A percentile compares a stretch with the other conserved stretches of the same genome.
These are phyloP conservation scores for Aspergillus bertholletiae DNA, from an alignment of 495 filamentous ascomycete species.

Conservation along the genomic window DNA sequence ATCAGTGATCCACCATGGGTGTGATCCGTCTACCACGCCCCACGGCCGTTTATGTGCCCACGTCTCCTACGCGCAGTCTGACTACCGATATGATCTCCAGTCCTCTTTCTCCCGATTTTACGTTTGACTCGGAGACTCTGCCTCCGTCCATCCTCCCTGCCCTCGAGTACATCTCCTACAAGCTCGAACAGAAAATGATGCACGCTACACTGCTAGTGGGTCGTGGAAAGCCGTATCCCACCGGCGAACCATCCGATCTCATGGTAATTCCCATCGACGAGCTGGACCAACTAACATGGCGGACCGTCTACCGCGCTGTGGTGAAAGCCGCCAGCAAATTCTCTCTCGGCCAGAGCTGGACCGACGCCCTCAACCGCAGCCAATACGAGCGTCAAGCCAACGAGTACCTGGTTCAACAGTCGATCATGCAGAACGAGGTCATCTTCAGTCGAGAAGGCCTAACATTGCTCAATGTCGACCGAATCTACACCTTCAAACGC, in stretches of 20 bases:
- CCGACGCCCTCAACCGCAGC: conserved; percentile 34
- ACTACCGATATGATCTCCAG: conserved; percentile 44
- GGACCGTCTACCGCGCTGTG: conserved; percentile 36
- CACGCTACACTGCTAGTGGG: conserved; percentile 47
- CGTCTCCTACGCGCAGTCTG: conserved; percentile 32
- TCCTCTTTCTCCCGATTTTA: conserved; percentile 42
- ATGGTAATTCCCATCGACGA: conserved; percentile 44
- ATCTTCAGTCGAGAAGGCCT: conserved; percentile 69
- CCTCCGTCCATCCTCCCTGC: conserved; percentile 41
- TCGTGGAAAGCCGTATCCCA: conserved; percentile 43
- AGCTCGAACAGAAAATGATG: conserved; percentile 42
- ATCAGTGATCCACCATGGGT: conserved; percentile 29
- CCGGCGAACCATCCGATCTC: conserved; percentile 37
- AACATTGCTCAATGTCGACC: conserved; percentile 64
- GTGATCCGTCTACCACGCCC: conserved; percentile 43
- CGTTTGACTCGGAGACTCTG: conserved; percentile 39
- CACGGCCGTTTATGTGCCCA: conserved; percentile 37
- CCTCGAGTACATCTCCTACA: conserved; percentile 47
- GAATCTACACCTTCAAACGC: conserved; percentile 70
- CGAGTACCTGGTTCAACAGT: conserved; percentile 59
- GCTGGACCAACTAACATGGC: conserved; percentile 34
- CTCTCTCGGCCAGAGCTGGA: conserved; percentile 43
- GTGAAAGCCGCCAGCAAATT: conserved; percentile 43
- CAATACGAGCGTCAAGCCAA: conserved; percentile 36
- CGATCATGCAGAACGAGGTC: conserved; percentile 63